Conservation (phyloP, 169 alveolate species). For the Plasmodium vivax region DNA sequence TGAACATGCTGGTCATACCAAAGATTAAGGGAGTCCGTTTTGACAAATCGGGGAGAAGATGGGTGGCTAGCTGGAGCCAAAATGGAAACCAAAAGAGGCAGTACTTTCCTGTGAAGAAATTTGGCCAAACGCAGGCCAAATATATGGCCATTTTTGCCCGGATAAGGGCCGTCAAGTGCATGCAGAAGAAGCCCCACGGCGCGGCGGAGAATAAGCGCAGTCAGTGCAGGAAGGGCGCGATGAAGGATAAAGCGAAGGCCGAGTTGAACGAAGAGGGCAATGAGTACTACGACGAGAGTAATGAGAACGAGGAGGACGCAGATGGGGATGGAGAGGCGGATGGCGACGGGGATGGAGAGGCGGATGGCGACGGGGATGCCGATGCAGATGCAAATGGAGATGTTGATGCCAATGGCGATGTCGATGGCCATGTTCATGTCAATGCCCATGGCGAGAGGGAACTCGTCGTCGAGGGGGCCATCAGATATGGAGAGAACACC, state of each 20-base stretch:
- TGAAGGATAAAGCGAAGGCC: conserved; percentile 6
- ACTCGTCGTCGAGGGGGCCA: background rate
- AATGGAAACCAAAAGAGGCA: conserved; percentile 86
- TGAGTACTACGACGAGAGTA: background rate
- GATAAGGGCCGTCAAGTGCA: conserved; percentile 80
- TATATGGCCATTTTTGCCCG: conserved; percentile 85
- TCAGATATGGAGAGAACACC: background rate
- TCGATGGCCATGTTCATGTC: background rate
- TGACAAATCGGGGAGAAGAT: conserved; percentile 85
- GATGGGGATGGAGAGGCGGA: background rate
- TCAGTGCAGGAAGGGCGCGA: background rate
- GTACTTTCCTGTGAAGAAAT: conserved; percentile 83
- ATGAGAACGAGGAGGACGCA: background rate
- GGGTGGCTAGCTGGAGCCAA: conserved; percentile 89
- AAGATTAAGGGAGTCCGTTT: conserved; percentile 85
- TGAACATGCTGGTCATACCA: conserved; percentile 30
- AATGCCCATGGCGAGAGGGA: background rate
- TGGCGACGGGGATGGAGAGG: background rate
- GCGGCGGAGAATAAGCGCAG: background rate
- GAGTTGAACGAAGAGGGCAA: background rate
- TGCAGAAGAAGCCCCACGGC: conserved; percentile 40
- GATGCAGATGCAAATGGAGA: background rate
- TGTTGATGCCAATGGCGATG: background rate
- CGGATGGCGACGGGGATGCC: background rate
- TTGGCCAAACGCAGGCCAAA: conserved; percentile 84